Base-by-base conservation (phyloP, 2,329 filamentous ascomycete species). In the Didymosphaeria variabile region DNA sequence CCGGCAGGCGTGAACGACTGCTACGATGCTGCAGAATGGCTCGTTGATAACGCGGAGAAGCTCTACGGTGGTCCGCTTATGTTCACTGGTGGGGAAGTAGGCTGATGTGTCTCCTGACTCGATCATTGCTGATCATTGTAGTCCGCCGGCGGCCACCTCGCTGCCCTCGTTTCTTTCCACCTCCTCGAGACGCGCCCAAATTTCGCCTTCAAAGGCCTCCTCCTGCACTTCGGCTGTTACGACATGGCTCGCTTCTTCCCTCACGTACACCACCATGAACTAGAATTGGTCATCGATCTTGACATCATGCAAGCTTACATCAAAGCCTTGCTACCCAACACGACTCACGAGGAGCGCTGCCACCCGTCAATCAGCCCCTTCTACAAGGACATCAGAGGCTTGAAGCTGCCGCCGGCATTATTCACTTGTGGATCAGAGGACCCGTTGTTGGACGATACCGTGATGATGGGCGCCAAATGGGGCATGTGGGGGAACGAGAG, bases 351-450 rank as follows among this genome's bases (percentile, higher is more conserved):
- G 29, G 69, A 84, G 52, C 77, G 79, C 6, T 79, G 81, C 44
- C 66, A 83, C 51, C 80, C 83, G 1, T 73, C 72, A 21, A 80
- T 87, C 5, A 83, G 79, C 1, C 85, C 85, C 0, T 78, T 86
- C 40, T 87, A 83, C 67, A 80, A 80, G 13, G 79, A 87, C 59
- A 55, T 77, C 1, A 51, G 76, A 32, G 66, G 75, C 59, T 68
- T 65, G 49, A 71, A 72, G 56, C 69, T 87, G n/a, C 85, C 85
- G 26, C 80, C 82, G 0, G 84, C 85, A 2, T 67, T 88, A 21
- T 88, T 87, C 64, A 79, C 82, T 0, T 84, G 82, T 60, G 85
- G 86, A 0, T 87, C 84, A 5, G 80, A 83, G 60, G 86, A 88
- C 71, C 79, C 80, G 6, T 64, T 88, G 60, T 67, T 88, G 0